Evolutionary conservation across 371 early-diverging fungal species (phyloP).

Genomic region (Mortierella sp.): DNA sequence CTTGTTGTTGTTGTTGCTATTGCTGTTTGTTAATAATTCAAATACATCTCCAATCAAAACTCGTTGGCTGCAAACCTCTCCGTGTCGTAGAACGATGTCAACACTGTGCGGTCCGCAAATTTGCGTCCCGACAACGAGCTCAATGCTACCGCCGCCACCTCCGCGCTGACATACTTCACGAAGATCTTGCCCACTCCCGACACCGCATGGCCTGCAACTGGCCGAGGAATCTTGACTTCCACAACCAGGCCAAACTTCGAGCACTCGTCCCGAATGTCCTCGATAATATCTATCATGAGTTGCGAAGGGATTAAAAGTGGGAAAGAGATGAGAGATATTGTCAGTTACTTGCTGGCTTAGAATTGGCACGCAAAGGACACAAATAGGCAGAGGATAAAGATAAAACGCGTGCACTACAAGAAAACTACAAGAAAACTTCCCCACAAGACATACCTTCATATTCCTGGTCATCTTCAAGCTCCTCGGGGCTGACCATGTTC

Average conservation of each 20-base stretch:
- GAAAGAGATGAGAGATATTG: no score
- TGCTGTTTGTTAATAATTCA: not conserved
- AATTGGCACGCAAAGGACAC: no score
- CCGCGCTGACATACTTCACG: conserved; percentile 77
- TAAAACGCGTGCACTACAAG: not conserved
- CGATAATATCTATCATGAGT: conserved; percentile 81
- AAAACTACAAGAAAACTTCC: no score
- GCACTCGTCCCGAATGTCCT: conserved; percentile 95
- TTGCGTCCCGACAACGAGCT: conserved; percentile 94
- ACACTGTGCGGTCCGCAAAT: conserved; percentile 94
- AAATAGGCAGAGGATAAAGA: not conserved
- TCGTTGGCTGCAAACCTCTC: conserved; percentile 74
- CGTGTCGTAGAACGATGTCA: conserved; percentile 88
- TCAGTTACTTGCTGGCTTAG: not conserved
- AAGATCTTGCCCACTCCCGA: conserved; percentile 95
- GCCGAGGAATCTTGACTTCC: conserved; percentile 91
- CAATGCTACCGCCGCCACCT: conserved; percentile 79
- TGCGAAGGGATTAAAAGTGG: not conserved
- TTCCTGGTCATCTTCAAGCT: conserved; percentile 90
- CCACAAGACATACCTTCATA: conserved; percentile 77
- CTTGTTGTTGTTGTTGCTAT: not conserved
- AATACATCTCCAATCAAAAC: conserved; percentile 61
- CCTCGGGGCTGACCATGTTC: conserved; percentile 95
- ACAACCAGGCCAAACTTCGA: conserved; percentile 86
- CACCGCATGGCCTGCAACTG: conserved; percentile 64